phyloP scores from a whole-genome alignment of 352 stramenopile genomes.

The Pythium plurisporium region DNA sequence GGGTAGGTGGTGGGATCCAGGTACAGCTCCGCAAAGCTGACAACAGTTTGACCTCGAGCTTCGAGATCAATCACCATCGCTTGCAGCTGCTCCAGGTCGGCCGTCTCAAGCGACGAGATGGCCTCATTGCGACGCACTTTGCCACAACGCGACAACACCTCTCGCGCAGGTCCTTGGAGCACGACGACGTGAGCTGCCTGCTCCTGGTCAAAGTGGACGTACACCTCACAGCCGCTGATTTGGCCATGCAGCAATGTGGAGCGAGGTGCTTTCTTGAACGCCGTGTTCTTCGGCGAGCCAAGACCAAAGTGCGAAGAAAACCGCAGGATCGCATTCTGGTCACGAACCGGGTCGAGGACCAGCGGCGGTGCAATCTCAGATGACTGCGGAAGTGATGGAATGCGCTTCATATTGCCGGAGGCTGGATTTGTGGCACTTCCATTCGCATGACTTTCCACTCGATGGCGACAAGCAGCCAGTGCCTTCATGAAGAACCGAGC shows the following conservation, averaged over 20 bases:
- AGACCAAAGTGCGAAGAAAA: conserved; percentile 40
- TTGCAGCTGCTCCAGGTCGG: conserved; percentile 37
- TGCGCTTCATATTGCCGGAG: conserved; percentile 3
- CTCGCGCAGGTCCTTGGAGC: conserved; percentile 36
- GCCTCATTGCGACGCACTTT: conserved; percentile 30
- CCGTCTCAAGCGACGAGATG: conserved; percentile 31
- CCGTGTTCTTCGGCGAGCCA: conserved; percentile 25
- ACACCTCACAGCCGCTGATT: conserved; percentile 47
- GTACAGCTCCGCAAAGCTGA: conserved; percentile 52
- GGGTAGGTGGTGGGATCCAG: conserved; percentile 38
- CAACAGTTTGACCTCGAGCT: conserved; percentile 36
- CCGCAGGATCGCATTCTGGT: conserved; percentile 43
- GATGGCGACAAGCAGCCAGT: conserved; percentile 37
- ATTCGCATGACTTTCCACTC: conserved; percentile 15
- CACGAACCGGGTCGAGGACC: conserved; percentile 38
- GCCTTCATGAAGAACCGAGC: conserved; percentile 39
- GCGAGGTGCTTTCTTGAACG: conserved; percentile 29
- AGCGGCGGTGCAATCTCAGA: conserved; percentile 37
- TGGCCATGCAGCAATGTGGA: conserved; percentile 40
- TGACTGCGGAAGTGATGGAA: conserved; percentile 33
- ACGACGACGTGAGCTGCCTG: conserved; percentile 43
- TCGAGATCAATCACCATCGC: conserved; percentile 46
- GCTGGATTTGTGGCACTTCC: not conserved
- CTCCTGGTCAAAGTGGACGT: conserved; percentile 56
- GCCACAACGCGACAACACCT: conserved; percentile 47